These are phyloP conservation scores for Suaeda aralocaspica DNA, from an alignment of 148 eudicot species.

Conservation along the genomic window DNA sequence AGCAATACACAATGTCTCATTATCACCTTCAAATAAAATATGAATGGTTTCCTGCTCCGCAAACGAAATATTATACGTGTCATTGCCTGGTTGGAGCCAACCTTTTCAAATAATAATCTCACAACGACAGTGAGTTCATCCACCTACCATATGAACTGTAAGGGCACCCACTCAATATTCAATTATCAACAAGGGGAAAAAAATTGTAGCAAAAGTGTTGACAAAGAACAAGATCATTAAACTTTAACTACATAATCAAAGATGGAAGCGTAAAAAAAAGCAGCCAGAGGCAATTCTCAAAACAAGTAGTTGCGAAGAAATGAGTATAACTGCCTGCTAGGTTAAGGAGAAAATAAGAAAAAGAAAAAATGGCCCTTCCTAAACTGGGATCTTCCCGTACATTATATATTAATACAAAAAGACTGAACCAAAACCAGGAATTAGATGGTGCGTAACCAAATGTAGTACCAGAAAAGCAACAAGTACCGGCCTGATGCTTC, in stretches of 20 bases:
- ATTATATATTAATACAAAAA: conserved; percentile 38
- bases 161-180: background rate
- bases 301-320: conserved; percentile 25
- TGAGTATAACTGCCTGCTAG: conserved; percentile 24
- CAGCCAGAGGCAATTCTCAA: conserved; percentile 20
- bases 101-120: conserved; percentile 1
- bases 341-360: conserved; percentile 9
- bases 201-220: background rate
- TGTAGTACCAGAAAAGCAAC: conserved; percentile 28
- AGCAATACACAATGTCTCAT: conserved; percentile 4
- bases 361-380: conserved; percentile 15
- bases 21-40: conserved; percentile 1
- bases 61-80: background rate
- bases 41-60: background rate
- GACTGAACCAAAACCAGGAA: conserved; percentile 44
- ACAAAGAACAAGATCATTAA: background rate
- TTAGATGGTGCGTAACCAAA: conserved; percentile 38
- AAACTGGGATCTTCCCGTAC: conserved; percentile 36
- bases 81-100: conserved; percentile 15
- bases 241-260: conserved; percentile 15
- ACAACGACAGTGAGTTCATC: background rate
- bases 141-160: conserved; percentile 11
- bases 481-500: conserved; percentile 40
- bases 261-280: background rate
- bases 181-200: background rate